Base-by-base conservation (phyloP, 257 asterid genomes). In the Nicotiana benthamiana region DNA sequence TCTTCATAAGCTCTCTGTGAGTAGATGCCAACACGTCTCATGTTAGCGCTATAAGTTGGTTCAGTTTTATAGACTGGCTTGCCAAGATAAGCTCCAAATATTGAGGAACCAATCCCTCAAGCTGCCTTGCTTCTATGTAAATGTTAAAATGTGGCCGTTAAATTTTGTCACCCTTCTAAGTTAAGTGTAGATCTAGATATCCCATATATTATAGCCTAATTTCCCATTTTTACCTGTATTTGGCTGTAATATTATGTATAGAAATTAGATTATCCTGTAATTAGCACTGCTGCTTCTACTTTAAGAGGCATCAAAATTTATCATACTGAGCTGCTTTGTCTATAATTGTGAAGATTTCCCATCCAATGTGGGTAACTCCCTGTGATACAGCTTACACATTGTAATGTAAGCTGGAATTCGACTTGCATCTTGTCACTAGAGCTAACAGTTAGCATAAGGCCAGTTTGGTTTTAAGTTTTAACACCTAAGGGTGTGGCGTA, bases 151-250 rank as follows among this genome's bases (percentile, higher is more conserved):
- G 24, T 75, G 32, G 40, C 72, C 34, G 75, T 59, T 65, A 75
- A 81, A 67, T 86, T 86, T 85, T 83, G 88, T 72, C 46, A 64
- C 80, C 80, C 51, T 82, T 67, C 62, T 65, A 79, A 65, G 26
- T 75, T 75, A 76, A 53, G 72, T 51, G 79, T 74, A 74, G 88
- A 43, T 72, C 77, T 79, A 82, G 80, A 67, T 86, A 20, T 76
- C 62, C 62, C 61, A 26, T 74, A 74, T 8, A 17, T 74, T 74
- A 74, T 74, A 48, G 75, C 82, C 59, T 16, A 43, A 81, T 59
- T 63, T 66, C 40, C 54, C 27, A 20, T 54, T 63, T 76, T 78
- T 18, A 40, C 34, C 26, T 51, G 72, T 62, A 62, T 61, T 79
- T 51, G 56, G 75, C 75, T 63, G 82, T 79, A 79, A 43, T 67